Base-by-base conservation (phyloP, 1,284 basidiomycete genomes). In the Schizophyllum commune region DNA sequence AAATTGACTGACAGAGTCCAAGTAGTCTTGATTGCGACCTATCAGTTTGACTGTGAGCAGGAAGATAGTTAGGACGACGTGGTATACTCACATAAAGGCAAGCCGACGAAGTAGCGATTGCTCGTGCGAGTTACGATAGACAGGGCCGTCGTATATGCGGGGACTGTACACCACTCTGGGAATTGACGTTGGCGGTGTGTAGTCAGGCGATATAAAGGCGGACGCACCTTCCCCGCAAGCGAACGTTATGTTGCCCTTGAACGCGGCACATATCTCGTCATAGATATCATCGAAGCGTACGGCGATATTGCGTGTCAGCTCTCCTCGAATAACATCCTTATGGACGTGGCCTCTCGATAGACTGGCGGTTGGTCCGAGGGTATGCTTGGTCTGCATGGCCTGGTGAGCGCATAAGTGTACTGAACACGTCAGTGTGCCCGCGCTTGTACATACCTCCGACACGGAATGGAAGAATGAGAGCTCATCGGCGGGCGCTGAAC, bases 101-200 rank as follows among this genome's bases (percentile, higher is more conserved):
- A 63, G 1, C 74, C 76, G 19, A 77, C 73, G 53, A 77, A 73
- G 2, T 73, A 62, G 22, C 75, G 69, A 62, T 77, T 77, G 61
- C 67, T 74, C 4, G 70, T 68, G 11, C 79, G 68, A 58, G 69
- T 72, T 1, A 82, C 73, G 32, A 82, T 71, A 32, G 73, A 67
- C 69, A 74, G 72, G 11, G 78, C 64, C 0, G 72, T 74, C 6
- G 69, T 63, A 17, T 72, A 62, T 0, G 70, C 73, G 2, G 70
- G 70, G 17, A 78, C 58, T 6, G 65, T 65, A 2, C 63, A 63
- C 80, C 81, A 82, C 39, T 76, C 80, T 82, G 58, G 17, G 39
- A 17, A 4, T 13, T 9, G 9, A 5, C 27, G 27, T 27, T 47
- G 39, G 17, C 3, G 39, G 17, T 47, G 8, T 13, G 39, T 47